Base-by-base conservation (phyloP, 768 basidiomycete genomes). In the Trametes cinnabarina region DNA sequence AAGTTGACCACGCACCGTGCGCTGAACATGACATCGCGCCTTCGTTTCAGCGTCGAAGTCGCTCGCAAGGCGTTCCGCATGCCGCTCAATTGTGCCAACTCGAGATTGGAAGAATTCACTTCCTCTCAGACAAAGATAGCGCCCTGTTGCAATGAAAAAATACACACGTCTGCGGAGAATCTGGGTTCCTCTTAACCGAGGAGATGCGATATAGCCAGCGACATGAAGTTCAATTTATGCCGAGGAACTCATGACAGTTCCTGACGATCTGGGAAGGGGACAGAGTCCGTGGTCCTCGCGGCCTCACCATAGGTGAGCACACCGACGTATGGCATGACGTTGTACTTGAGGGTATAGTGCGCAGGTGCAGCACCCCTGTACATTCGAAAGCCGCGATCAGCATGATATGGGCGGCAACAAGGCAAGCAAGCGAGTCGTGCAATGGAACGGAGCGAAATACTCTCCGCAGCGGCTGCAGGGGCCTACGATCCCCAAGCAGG, bases 271-370 rank as follows among this genome's bases (percentile, higher is more conserved):
- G 73, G 73, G 66, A 74, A 74, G 4, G 68, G 58, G 9, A 78
- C 66, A 23, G 74, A 70, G 55, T 71, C 65, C 19, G 58, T 59
- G 35, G 77, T 80, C 46, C 77, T 76, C 46, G 77, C 77, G 14
- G 85, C 91, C 69, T 91, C 88, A 23, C 92, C 93, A 49, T 87
- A 88, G 3, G 82, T 86, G 47, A 94, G 79, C 42, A 85, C 64
- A 19, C 94, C 94, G 19, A 95, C 90, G 67, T 88, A 86, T 7
- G 94, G 94, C 92, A 95, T 94, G 30, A 93, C 68, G 67, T 94
- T 93, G 73, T 94, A 96, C 66, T 88, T 90, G 25, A 96, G 79
- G 1, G 81, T 76, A 69, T 90, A 94, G 58, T 83, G 75, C 6
- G 87, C 85, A 15, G 87, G 77, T 14, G 80, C 74, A 28, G 82